phyloP scores from a whole-genome alignment of 1,139 yeast genomes.

The Pichia cactophila region DNA sequence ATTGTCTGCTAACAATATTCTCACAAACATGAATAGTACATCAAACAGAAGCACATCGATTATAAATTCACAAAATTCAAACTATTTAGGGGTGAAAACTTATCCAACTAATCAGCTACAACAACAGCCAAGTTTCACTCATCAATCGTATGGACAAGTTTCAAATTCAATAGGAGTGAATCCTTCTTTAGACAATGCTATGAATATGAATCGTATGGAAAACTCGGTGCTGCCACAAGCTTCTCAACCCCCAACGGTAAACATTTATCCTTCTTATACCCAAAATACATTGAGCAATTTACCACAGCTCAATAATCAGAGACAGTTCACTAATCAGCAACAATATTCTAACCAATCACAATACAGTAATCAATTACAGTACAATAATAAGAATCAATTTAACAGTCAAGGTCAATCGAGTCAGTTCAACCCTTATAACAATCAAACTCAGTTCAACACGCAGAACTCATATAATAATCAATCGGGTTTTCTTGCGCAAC shows the following conservation, averaged over 20 bases:
- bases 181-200: neutral
- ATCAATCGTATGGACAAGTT: neutral
- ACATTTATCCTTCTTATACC: neutral
- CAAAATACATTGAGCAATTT: neutral
- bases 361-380: no score
- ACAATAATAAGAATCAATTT: no score
- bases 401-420: neutral
- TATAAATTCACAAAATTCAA: neutral
- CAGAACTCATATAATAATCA: neutral
- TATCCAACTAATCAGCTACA: neutral
- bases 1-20: neutral
- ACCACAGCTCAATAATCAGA: neutral
- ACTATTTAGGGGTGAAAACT: neutral
- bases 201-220: neutral
- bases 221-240: neutral
- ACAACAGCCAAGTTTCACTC: neutral
- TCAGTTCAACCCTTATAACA: neutral
- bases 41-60: neutral
- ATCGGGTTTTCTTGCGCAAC: slow-evolving; percentile 1
- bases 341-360: neutral
- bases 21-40: neutral
- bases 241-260: neutral
- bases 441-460: neutral
- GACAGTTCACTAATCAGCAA: neutral
- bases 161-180: neutral